Base-by-base conservation (phyloP, 2,329 filamentous ascomycete genomes). In the Fusarium bactridioides region DNA sequence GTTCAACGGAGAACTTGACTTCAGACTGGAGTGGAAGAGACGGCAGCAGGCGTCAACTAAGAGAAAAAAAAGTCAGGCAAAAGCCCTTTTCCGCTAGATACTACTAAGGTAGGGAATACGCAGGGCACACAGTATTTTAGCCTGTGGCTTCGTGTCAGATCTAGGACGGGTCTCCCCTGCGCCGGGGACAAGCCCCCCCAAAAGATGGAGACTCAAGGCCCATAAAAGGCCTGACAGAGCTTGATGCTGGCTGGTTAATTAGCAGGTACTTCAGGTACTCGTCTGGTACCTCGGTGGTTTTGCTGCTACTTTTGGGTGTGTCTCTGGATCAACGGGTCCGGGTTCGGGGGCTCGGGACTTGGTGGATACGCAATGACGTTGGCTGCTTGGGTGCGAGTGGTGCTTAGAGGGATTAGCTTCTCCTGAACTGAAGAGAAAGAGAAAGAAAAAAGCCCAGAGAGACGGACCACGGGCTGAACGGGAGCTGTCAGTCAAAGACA, bases 311-410 rank as follows among this genome's bases (percentile, higher is more conserved):
- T 67, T 73, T 71, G 54, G 66, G 51, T 64, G 40, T 57, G 41
- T 75, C 64, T 73, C 69, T 78, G 75, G 72, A 76, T 77, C 72
- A 75, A 75, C 63, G 64, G 73, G 77, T 66, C 71, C 67, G 67
- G 76, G 62, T 75, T 78, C 77, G 76, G 74, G 75, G 77, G 61
- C 72, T 78, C 77, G 76, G 77, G 72, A 74, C 65, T 51, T 48
- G 59, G 77, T 78, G 77, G 77, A 65, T 73, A 75, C 70, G 68
- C 66, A 73, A 79, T 79, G 77, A 79, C 77, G 77, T 77, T 75
- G 71, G 62, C 61, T 71, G 62, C 55, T 57, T 57, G 41, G 23
- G 23, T 47, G 38, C 51, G 57, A 65, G 54, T 61, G 43, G 27
- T 51, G 31, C 64, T 65, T 18, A 48, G 61, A 59, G 58, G 51